A percentile compares a stretch with the other conserved stretches of the same genome.
These are phyloP conservation scores for Ogataea pilisensis DNA, from an alignment of 805 yeast genomes.

Conservation along the genomic window DNA sequence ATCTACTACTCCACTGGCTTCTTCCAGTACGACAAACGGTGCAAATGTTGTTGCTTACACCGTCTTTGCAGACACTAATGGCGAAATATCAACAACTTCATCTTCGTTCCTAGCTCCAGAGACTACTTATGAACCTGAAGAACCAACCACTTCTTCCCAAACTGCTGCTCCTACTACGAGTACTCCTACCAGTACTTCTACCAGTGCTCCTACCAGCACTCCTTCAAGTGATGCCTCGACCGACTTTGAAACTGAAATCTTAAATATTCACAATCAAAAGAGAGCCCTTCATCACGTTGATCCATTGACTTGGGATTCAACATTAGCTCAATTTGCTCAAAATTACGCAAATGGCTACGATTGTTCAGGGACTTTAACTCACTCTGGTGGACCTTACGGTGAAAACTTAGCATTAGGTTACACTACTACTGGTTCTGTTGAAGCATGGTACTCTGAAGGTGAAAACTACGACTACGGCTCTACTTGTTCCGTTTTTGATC, in stretches of 20 bases:
- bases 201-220: slow-evolving; percentile 11
- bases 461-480: slow-evolving; percentile 45
- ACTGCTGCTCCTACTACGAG: slow-evolving; percentile 18
- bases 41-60: slow-evolving; percentile 2
- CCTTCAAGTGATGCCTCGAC: slow-evolving; percentile 16
- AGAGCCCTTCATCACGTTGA: slow-evolving; percentile 53
- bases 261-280: slow-evolving; percentile 57
- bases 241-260: slow-evolving; percentile 34
- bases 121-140: slow-evolving; percentile 11
- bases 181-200: slow-evolving; percentile 15
- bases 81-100: slow-evolving; percentile 8
- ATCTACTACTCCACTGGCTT: slow-evolving; percentile 4
- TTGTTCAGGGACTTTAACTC: slow-evolving; percentile 59
- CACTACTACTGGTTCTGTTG: slow-evolving; percentile 49
- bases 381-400: slow-evolving; percentile 67
- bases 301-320: slow-evolving; percentile 52
- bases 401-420: slow-evolving; percentile 76
- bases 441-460: slow-evolving; percentile 74
- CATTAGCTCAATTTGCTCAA: slow-evolving; percentile 53
- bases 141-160: slow-evolving; percentile 13
- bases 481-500: slow-evolving; percentile 50
- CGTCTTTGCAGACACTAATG: slow-evolving; percentile 4
- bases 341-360: slow-evolving; percentile 50
- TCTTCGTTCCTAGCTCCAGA: slow-evolving; percentile 8
- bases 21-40: slow-evolving; percentile 6